A percentile compares a stretch with the other conserved stretches of the same genome.
These are phyloP conservation scores for Imleria badia DNA, from an alignment of 768 basidiomycete species.

Conservation along the genomic window DNA sequence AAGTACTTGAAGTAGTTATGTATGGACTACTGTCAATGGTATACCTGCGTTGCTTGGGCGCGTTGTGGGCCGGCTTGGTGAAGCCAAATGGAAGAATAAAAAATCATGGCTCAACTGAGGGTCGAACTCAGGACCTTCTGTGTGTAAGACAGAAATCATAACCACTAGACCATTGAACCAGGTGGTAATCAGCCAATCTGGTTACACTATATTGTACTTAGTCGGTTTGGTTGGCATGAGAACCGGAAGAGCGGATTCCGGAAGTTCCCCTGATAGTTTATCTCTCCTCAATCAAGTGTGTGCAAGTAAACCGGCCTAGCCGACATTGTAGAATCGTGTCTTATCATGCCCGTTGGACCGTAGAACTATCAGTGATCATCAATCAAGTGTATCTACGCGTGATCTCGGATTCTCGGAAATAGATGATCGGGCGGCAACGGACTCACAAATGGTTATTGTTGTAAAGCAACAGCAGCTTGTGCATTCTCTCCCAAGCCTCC, in stretches of 20 bases:
- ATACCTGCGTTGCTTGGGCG: no score
- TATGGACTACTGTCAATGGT: no score
- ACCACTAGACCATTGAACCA: slow-evolving; percentile 61
- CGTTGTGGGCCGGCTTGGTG: background rate
- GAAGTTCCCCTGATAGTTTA: no score
- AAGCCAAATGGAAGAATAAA: background rate
- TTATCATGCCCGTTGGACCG: background rate
- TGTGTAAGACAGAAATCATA: slow-evolving; percentile 56
- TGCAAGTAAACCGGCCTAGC: background rate
- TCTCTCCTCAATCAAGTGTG: no score
- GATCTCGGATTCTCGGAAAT: background rate
- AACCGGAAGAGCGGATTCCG: background rate
- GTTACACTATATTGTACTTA: background rate
- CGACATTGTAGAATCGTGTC: background rate
- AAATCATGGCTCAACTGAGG: slow-evolving; percentile 46
- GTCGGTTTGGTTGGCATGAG: no score
- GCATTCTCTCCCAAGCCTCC: slow-evolving; percentile 2
- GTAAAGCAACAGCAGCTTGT: background rate
- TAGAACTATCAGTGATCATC: background rate
- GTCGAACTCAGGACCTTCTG: slow-evolving; percentile 41
- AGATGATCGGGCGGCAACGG: background rate
- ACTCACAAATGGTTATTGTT: slow-evolving; percentile 8
- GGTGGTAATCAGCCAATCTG: accelerated
- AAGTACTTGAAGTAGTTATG: no score
- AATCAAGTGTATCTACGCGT: background rate